Base-by-base conservation (phyloP, 225 moss, liverwort and hornwort species). In the Sphagnum tenellum region DNA sequence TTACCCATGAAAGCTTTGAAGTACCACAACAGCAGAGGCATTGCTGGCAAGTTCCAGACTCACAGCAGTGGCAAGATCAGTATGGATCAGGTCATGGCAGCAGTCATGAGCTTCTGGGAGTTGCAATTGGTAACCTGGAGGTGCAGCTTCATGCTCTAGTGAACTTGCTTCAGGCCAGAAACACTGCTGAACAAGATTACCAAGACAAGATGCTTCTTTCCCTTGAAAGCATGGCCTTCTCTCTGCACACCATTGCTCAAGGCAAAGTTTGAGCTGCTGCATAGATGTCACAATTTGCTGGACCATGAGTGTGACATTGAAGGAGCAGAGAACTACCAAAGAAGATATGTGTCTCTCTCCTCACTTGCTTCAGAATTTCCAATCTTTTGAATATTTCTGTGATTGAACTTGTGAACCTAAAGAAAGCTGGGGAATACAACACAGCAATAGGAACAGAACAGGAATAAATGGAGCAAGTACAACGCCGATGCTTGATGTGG, bases 61-160 rank as follows among this genome's bases (percentile, higher is more conserved):
- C 29, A 29, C 29, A 29, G 29, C 29, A 1, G 29, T 29, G 29
- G 29, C 29, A 29, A 29, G 29, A 29, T 29, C 29, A 67, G 57
- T 11, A 58, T 8, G 59, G 56, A 48, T 57, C 49, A 13, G 4
- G 11, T 3, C 11, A 14, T 45, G 12, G 49, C 46, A 66, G 60
- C 5, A 46, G 29, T 29, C 29, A 29, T 29, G 29, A 29, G 29
- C 29, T 29, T 29, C n/a, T 77, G 54, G 67, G 54, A 0, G 7
- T 54, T 3, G 67, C 74, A 4, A 69, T 77, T 7, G 69, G 60
- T 56, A 48, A 69, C 12, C 64, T 81, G 11, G 77, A 68, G 51
- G 48, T 71, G 6, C 81, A 81, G 9, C 46, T 81, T 4, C 71
- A 2, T 7, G 12, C 71, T 5, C 65, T 81, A 55, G 66, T 71